Base-by-base conservation (phyloP, 202 grass and related monocot species). In the Cymbopogon flexuosus region DNA sequence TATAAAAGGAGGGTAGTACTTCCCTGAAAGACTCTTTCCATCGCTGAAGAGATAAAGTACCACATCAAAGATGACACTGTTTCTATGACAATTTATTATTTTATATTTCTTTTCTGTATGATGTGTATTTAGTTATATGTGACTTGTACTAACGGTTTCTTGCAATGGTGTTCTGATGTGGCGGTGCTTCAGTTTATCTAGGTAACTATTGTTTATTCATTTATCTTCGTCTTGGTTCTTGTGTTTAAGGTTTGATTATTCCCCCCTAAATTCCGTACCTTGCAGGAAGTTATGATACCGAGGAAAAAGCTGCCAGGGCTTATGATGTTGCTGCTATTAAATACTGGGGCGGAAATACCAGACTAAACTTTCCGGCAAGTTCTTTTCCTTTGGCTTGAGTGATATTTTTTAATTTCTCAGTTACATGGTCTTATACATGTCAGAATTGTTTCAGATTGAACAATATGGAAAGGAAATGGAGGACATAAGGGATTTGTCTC, bases 261-360 rank as follows among this genome's bases (percentile, higher is more conserved):
- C 8, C 29, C 42, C 62, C 31, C 31, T 75, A 82, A 82, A 72
- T 83, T 80, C 73, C 10, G n/a, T 88, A 46, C 58, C 24, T 63
- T 79, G 58, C 76, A 97, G 93, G 93, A 81, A 97, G 93, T 81
- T 93, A 93, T 86, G 84, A 93, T 83, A 79, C 84, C 1, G 91
- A 97, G 84, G 88, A 90, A 87, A 97, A 97, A 70, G 93, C 93
- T 67, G 93, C 93, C 62, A 89, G 84, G 72, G 63, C 91, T 14
- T 97, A 97, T 91, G 93, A 97, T 90, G 76, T 97, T 83, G 88
- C 90, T 36, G 84, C 91, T 72, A 82, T 97, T 76, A 97, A 97
- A 79, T 93, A 88, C 84, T 97, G 87, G 91, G 89, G 91, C 13
- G 33, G 37, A 65, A 56, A 75, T 86, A 87, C 88, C 64, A 97